Evolutionary conservation across 305 asterid genomes (phyloP), one percentile per base, ranked within the genome.

Genomic region (Solanum chacoense): DNA sequence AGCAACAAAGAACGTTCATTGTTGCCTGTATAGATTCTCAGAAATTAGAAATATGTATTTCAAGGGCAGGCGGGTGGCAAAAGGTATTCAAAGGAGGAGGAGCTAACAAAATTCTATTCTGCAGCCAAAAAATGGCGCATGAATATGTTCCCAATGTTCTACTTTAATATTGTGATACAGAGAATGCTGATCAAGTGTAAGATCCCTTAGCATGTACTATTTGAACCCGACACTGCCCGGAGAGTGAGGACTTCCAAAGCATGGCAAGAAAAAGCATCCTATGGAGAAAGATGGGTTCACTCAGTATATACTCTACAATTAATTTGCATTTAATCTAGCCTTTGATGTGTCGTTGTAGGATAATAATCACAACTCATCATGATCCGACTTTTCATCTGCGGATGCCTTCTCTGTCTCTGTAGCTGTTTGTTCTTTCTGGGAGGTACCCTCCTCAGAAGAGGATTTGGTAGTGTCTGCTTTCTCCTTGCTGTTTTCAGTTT

Each of bases 301-400:
- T 74, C 73, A 0, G 80, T 36, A 89, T 89, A 87, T 86, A 78
- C 78, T 91, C 93, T 92, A 87, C 89, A 31, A 79, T 80, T 85
- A 89, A 79, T 88, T 91, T 88, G 75, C 73, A 73, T 16, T 12
- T 87, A 42, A 45, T 29, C 67, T 55, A 55, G 85, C 26, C 88
- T 90, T 87, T 18, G 38, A 28, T 28, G 86, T 80, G 18, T 18
- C 69, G n/a, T 42, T 36, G 72, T 87, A 84, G 90, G 90, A 37
- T 85, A 37, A 87, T 86, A 75, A 87, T 96, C 90, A 97, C 93
- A 97, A 90, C 92, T 97, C 99, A 88, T 97, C 99, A 26, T 94
- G 98, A 38, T 84, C 87, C 9, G 76, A 73, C 16, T 92, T 92
- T 89, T 75, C 94, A 37, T 89, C 88, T 31, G 77, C 9, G 16